A percentile compares a stretch with the other conserved stretches of the same genome.
These are phyloP conservation scores for Puccinia hordei DNA, from an alignment of 1,284 basidiomycete genomes.

Conservation along the genomic window DNA sequence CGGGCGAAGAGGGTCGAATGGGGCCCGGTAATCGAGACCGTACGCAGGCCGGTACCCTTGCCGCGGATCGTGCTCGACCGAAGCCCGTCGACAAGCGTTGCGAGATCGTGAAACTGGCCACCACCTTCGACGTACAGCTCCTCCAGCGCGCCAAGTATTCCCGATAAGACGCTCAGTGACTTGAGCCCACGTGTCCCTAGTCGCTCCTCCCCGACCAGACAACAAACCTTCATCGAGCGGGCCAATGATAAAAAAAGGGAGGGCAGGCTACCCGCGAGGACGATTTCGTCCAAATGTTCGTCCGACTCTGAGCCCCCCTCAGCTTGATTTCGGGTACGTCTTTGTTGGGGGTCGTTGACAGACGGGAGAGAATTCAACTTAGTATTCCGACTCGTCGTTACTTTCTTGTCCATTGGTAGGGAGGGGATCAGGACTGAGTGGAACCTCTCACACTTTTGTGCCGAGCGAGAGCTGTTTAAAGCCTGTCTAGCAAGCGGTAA, in stretches of 20 bases:
- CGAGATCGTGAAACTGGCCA: constrained; percentile 15
- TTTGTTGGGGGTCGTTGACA: background rate
- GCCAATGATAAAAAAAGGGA: constrained; percentile 27
- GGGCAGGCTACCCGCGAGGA: constrained; percentile 20
- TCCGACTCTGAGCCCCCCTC: background rate
- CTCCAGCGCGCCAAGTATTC: constrained; percentile 13
- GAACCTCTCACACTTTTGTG: constrained; percentile 34
- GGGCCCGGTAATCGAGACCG: constrained; percentile 15
- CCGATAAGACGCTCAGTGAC: constrained; percentile 35
- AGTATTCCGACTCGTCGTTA: constrained; percentile 32
- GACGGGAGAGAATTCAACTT: constrained; percentile 35
- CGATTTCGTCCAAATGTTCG: constrained; percentile 8
- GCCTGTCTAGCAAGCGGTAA: constrained; percentile 12
- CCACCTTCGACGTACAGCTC: constrained; percentile 39
- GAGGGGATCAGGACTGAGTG: constrained; percentile 38
- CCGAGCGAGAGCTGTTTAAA: background rate
- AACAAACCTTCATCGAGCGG: constrained; percentile 16
- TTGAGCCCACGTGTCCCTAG: constrained; percentile 17
- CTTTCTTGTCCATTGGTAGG: constrained; percentile 10
- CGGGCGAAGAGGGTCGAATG: constrained; percentile 2
- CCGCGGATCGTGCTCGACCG: constrained; percentile 24
- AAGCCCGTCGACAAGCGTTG: constrained; percentile 23
- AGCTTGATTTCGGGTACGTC: background rate
- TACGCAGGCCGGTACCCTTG: background rate
- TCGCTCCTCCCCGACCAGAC: constrained; percentile 22